A percentile compares a stretch with the other conserved stretches of the same genome.
Evolutionary conservation across 1,284 basidiomycete species (phyloP).

Genomic region (Pascua guehoae): DNA sequence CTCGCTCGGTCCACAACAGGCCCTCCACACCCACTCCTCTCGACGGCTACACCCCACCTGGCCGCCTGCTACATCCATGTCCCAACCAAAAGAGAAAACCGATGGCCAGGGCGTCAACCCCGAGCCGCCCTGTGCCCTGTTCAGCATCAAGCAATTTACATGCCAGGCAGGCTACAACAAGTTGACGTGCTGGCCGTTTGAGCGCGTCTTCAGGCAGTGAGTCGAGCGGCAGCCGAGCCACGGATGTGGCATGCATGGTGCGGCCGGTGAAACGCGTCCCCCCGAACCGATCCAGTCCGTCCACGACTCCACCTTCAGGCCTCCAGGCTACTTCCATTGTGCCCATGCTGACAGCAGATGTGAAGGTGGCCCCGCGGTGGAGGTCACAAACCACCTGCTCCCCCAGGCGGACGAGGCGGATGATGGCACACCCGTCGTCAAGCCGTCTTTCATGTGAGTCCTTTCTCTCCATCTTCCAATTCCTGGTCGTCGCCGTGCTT

Average conservation of each 20-base stretch:
- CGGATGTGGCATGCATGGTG: neutral
- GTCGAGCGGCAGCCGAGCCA: neutral
- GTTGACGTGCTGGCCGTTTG: slow-evolving; percentile 16
- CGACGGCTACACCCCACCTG: too few relatives aligned
- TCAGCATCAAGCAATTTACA: slow-evolving; percentile 16
- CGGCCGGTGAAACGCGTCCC: neutral
- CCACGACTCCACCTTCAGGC: neutral
- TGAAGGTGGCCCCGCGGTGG: slow-evolving; percentile 9
- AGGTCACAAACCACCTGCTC: slow-evolving; percentile 14
- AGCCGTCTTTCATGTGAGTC: slow-evolving; percentile 10
- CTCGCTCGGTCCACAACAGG: too few relatives aligned
- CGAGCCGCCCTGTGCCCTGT: slow-evolving; percentile 7
- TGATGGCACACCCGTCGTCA: slow-evolving; percentile 3
- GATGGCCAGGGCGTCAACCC: neutral
- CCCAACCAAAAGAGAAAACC: too few relatives aligned
- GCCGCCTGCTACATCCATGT: too few relatives aligned
- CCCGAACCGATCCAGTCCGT: neutral
- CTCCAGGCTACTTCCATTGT: neutral
- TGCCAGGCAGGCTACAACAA: slow-evolving; percentile 5
- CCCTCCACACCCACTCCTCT: too few relatives aligned
- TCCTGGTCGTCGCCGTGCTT: too few relatives aligned
- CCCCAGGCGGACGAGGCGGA: neutral
- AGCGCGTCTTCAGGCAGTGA: slow-evolving; percentile 21
- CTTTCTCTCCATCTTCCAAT: too few relatives aligned
- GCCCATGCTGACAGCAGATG: slow-evolving; percentile 11